phyloP scores from a whole-genome alignment of 202 grass and related monocot genomes.

The Zizania palustris region DNA sequence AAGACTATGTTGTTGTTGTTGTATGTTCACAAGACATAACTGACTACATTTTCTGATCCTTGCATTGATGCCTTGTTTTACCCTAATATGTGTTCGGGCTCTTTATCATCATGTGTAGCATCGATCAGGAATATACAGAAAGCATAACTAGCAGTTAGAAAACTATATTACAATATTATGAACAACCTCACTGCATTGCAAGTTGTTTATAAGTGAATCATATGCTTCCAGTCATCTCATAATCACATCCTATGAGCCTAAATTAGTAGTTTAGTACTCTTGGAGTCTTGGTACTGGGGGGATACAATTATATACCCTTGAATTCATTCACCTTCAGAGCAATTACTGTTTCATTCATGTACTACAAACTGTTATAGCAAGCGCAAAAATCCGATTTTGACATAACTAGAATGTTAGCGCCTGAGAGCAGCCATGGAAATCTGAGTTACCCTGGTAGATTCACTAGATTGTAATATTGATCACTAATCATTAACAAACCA shows the following conservation, averaged over 20 bases:
- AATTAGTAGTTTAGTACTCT: too few species aligned
- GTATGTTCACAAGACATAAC: background rate
- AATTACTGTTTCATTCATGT: background rate
- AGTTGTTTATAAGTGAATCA: background rate
- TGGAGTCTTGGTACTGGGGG: background rate
- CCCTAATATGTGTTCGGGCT: background rate
- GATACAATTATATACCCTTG: background rate
- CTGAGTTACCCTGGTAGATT: too few species aligned
- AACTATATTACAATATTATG: background rate
- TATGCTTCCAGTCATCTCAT: background rate
- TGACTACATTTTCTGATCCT: background rate
- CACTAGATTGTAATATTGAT: background rate
- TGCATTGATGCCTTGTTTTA: background rate
- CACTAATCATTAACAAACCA: background rate
- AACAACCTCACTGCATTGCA: background rate
- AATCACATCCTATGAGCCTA: background rate
- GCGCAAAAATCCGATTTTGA: slow-evolving; percentile 9
- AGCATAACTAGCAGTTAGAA: background rate
- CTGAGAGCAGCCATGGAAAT: background rate
- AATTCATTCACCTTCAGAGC: background rate
- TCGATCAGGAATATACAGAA: background rate
- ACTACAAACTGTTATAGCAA: background rate
- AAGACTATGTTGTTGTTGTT: too few species aligned
- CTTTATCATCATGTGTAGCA: background rate
- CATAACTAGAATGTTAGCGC: background rate